Base-by-base conservation (phyloP, 805 yeast genomes). In the Myxozyma monticola region DNA sequence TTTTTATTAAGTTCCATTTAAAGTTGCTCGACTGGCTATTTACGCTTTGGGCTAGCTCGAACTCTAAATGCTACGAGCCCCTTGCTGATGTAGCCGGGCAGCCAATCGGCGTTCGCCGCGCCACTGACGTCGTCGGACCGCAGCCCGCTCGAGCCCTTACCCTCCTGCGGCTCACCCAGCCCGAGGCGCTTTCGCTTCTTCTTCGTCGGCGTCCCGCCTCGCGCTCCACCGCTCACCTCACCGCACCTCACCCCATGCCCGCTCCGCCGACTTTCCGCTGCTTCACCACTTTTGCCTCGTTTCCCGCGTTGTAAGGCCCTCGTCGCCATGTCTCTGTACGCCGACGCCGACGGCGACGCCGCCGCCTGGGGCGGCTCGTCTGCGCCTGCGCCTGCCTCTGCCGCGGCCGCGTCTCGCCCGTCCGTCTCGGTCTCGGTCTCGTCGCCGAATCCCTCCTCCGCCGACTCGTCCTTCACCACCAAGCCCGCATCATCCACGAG, bases 121-220 rank as follows among this genome's bases (percentile, higher is more conserved):
- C n/a, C n/a, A n/a, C n/a, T n/a, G n/a, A n/a, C n/a, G n/a, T n/a
- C n/a, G n/a, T n/a, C n/a, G n/a, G n/a, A n/a, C n/a, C n/a, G n/a
- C n/a, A n/a, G n/a, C n/a, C n/a, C n/a, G n/a, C n/a, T n/a, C n/a
- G n/a, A n/a, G n/a, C n/a, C n/a, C n/a, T n/a, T n/a, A n/a, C n/a
- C n/a, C n/a, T n/a, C n/a, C n/a, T n/a, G n/a, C n/a, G n/a, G n/a
- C n/a, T n/a, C n/a, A n/a, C n/a, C n/a, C n/a, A n/a, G n/a, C n/a
- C n/a, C 37, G 18, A 18, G 7, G 37, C 39, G 24, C 22, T 12
- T 12, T 24, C 39, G 26, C 24, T n/a, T 15, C 39, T 8, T 9
- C 39, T 20, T 24, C 39, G 39, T 24, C 39, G 39, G 10, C 18
- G n/a, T n/a, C n/a, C n/a, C n/a, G n/a, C 39, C 18, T 22, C 39